A percentile compares a stretch with the other conserved stretches of the same genome.
Evolutionary conservation across 2,329 filamentous ascomycete genomes (phyloP).

Genomic region (Stagonosporopsis rhizophila): DNA sequence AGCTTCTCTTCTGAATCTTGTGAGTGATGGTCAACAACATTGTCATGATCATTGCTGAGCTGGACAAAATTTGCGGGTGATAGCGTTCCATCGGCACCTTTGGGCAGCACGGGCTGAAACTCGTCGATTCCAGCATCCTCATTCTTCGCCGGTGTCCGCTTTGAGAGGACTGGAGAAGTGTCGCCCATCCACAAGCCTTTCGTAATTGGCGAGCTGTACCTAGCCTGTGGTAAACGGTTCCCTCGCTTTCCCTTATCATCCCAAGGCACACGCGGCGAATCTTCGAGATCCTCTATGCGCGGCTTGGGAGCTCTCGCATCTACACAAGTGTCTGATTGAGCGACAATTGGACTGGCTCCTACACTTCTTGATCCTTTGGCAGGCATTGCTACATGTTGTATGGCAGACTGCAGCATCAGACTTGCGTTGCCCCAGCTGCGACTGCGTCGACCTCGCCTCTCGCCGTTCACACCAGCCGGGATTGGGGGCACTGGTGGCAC

Average conservation of each 20-base stretch:
- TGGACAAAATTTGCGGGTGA: neutral
- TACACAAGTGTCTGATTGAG: slow-evolving; percentile 7
- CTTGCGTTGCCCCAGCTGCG: slow-evolving; percentile 29
- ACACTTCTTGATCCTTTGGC: slow-evolving; percentile 11
- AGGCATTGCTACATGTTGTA: slow-evolving; percentile 37
- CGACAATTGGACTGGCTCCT: slow-evolving; percentile 7
- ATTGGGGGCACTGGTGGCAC: slow-evolving; percentile 42
- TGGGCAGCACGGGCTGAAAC: neutral
- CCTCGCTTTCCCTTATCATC: neutral
- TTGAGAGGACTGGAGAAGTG: slow-evolving; percentile 3
- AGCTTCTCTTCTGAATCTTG: neutral
- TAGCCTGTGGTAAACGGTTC: neutral
- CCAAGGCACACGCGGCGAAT: neutral
- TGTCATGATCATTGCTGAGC: neutral
- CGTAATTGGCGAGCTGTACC: slow-evolving; percentile 1
- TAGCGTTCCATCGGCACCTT: slow-evolving; percentile 3
- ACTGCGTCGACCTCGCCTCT: slow-evolving; percentile 8
- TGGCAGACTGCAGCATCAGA: slow-evolving; percentile 37
- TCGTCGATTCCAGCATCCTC: neutral
- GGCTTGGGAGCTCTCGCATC: neutral
- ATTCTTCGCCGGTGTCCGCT: neutral
- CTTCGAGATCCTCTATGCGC: neutral
- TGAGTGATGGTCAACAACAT: too few species aligned
- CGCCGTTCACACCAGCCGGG: slow-evolving; percentile 28
- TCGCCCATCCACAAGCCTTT: slow-evolving; percentile 18